A percentile compares a stretch with the other conserved stretches of the same genome.
phyloP scores from a whole-genome alignment of 768 basidiomycete genomes.

The Tephrocybe sp. region DNA sequence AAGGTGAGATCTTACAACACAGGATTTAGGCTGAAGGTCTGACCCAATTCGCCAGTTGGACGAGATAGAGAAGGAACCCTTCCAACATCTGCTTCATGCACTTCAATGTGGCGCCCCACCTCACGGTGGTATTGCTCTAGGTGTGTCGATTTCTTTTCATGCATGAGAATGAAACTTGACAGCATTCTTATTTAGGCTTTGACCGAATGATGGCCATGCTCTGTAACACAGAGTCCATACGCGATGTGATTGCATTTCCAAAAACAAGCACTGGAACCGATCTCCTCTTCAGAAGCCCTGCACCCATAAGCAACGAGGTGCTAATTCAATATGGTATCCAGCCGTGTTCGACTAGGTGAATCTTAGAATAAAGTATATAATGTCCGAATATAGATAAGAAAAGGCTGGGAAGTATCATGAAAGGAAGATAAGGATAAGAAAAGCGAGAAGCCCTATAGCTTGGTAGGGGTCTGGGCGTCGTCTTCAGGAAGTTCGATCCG shows the following conservation, averaged over 20 bases:
- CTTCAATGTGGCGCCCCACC: constrained; percentile 90
- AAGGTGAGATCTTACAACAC: constrained; percentile 48
- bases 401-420: constrained; percentile 15
- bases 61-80: constrained; percentile 69
- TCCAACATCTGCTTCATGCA: constrained; percentile 84
- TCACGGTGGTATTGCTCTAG: constrained; percentile 92
- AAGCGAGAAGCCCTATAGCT: constrained; percentile 8
- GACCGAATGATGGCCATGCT: constrained; percentile 92
- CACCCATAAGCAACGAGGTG: constrained; percentile 46
- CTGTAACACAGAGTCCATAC: constrained; percentile 82
- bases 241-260: constrained; percentile 96
- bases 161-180: constrained; percentile 11
- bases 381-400: constrained; percentile 19
- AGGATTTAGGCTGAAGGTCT: background rate
- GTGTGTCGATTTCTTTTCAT: constrained; percentile 40
- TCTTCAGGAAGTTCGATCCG: constrained; percentile 12
- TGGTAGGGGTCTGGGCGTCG: constrained; percentile 22
- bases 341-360: constrained; percentile 21
- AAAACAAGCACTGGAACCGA: constrained; percentile 85
- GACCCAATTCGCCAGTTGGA: constrained; percentile 50
- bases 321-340: constrained; percentile 66
- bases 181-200: constrained; percentile 56
- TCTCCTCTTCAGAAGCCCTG: constrained; percentile 86
- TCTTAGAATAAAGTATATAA: constrained; percentile 13
- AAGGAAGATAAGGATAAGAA: constrained; percentile 15